Conservation (phyloP, 768 basidiomycete genomes). For the Lactifluus volemus region DNA sequence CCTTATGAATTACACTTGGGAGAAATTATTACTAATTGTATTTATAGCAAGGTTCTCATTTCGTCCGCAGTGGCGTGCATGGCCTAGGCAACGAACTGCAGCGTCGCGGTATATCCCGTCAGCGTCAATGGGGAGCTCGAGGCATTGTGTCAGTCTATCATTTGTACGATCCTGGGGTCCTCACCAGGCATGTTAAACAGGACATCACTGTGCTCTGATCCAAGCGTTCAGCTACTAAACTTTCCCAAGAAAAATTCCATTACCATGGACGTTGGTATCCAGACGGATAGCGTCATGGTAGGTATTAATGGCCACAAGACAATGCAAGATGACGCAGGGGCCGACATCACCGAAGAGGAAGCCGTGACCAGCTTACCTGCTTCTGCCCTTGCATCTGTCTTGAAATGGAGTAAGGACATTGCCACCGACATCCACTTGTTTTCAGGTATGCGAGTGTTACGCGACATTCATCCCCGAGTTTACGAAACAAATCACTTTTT, state of each 20-base stretch:
- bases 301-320: slow-evolving; percentile 27
- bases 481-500: background rate
- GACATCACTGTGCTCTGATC: slow-evolving; percentile 38
- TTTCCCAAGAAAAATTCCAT: slow-evolving; percentile 49
- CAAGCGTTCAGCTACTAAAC: slow-evolving; percentile 38
- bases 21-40: background rate
- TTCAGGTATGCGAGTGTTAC: slow-evolving; percentile 34
- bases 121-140: slow-evolving; percentile 64
- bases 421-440: slow-evolving; percentile 64
- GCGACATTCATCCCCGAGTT: slow-evolving; percentile 20
- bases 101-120: slow-evolving; percentile 53
- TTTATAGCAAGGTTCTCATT: slow-evolving; percentile 59
- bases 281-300: slow-evolving; percentile 37
- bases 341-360: slow-evolving; percentile 40
- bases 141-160: slow-evolving; percentile 51
- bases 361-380: slow-evolving; percentile 48
- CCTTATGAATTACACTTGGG: background rate
- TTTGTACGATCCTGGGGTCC: background rate
- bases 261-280: slow-evolving; percentile 52
- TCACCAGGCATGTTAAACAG: slow-evolving; percentile 25
- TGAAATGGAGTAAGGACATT: slow-evolving; percentile 69
- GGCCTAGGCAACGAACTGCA: slow-evolving; percentile 61
- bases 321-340: slow-evolving; percentile 27
- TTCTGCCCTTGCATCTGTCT: slow-evolving; percentile 55
- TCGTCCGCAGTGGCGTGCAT: slow-evolving; percentile 54